Base-by-base conservation (phyloP, 495 filamentous ascomycete species). In the Physcia stellaris region DNA sequence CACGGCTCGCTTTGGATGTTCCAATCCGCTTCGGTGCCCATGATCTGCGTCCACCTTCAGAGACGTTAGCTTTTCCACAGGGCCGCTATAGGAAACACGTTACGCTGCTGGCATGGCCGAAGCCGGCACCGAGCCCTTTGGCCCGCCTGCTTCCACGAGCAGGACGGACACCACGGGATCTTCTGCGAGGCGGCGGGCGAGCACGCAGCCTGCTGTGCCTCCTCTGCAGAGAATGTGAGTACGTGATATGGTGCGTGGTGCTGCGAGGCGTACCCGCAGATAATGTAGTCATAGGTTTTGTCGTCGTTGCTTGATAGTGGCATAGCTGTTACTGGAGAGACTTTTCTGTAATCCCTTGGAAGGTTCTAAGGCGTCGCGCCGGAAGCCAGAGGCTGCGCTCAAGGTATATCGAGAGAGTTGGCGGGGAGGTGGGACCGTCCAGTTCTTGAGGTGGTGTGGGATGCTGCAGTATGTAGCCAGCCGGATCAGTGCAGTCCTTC, bases 101-200 rank as follows among this genome's bases (percentile, higher is more conserved):
- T 2, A 32, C 30, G 15, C 30, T 32, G 30, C 30, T 4, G 30
- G 30, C 30, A 32, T 18, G 30, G 30, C 16, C 16, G 30, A 32
- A 6, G 30, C 30, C 5, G 30, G 30, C 15, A 55, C 39, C 15
- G 53, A 55, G 39, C 57, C 57, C 38, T 55, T 57, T 32, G 61
- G 57, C 6, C 46, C 45, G 22, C 67, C 67, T 6, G 61, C 63
- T 44, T 70, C 66, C 13, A 71, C 46, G 12, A 71, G 40, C 16
- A 71, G 58, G n/a, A 71, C 56, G 2, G 55, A 55, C 5, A 56
- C 52, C 34, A 55, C 50, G n/a, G 51, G 51, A 41, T 69, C 60
- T 41, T 65, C 63, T 26, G 64, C 62, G 11, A 71, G 57, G 23
- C 64, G 62, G 29, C 56, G 59, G 34, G 67, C 67, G n/a, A 71